phyloP scores from a whole-genome alignment of 345 rosid species.

The Arabidopsis arenosa region DNA sequence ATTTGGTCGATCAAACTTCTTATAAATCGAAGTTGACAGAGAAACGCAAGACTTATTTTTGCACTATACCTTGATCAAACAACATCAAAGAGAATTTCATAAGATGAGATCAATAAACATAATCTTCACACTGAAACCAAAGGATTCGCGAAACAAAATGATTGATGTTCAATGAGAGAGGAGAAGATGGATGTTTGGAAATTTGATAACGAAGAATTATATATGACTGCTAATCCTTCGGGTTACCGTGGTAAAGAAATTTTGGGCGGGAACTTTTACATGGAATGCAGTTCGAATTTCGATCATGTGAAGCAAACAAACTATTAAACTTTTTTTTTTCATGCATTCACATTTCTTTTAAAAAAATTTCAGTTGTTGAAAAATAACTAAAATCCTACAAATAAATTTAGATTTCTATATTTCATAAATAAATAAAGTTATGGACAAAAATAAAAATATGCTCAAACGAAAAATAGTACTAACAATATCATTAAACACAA shows the following conservation, averaged over 20 bases:
- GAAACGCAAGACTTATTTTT: neutral
- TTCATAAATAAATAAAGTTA: neutral
- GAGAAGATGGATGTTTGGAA: neutral
- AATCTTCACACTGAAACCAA: neutral
- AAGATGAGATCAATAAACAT: neutral
- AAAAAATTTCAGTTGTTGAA: neutral
- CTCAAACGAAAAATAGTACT: too few relatives aligned
- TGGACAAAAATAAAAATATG: neutral
- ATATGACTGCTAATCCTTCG: neutral
- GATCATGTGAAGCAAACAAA: neutral
- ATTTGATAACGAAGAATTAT: neutral
- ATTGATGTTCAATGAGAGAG: neutral
- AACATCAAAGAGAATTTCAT: neutral
- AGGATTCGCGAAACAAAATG: neutral
- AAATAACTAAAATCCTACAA: neutral
- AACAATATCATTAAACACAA: too few relatives aligned
- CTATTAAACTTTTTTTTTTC: too few relatives aligned
- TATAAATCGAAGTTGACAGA: neutral
- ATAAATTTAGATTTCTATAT: neutral
- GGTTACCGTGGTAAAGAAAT: neutral
- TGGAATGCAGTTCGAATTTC: neutral
- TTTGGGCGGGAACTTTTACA: constrained; percentile 6
- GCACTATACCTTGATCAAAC: neutral
- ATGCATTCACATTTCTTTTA: neutral
- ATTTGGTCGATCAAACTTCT: neutral